Evolutionary conservation across 371 early-diverging fungal species (phyloP), one percentile per base, ranked within the genome.

Genomic region (Funneliformis caledonium): DNA sequence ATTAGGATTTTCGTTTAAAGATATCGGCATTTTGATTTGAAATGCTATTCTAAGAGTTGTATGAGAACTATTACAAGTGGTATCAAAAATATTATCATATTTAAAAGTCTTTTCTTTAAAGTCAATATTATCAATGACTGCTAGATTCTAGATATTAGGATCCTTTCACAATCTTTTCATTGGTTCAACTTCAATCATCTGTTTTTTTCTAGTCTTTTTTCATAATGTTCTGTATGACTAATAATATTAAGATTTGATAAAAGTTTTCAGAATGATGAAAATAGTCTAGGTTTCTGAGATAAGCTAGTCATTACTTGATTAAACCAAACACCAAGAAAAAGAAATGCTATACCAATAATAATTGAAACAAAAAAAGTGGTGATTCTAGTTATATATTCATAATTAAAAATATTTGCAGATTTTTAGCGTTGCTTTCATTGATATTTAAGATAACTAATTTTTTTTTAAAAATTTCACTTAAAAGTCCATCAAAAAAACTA

Each of bases 41-140:
- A 61, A 76, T n/a, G 43, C 45, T 65, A 77, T 77, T 48, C 65
- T n/a, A 19, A 77, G 19, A 1, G 48, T 77, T 9, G 50, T 26
- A 77, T 77, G 77, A 16, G n/a, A 9, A 47, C 65, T 77, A 31
- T 22, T 45, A 5, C 64, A 14, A 42, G 65, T 65, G 16, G 48
- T 22, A 45, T 77, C 33, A 77, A 47, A 77, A n/a, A 77, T 77
- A 45, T 77, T 77, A 2, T 14, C 62, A 77, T 77, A 64, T 64
- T 11, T 33, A 26, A 77, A 77, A 26, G 65, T 64, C 65, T 37
- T 9, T 61, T 77, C 48, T 14, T 64, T 65, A 4, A 77, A 77
- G 48, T 77, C 77, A 61, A 77, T 77, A 5, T 77, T 77, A 45
- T 77, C 65, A 4, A 77, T 65, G 43, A 77, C 12, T 12, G 1